Conservation (phyloP, 768 basidiomycete species). For the Psilocybe sp. region DNA sequence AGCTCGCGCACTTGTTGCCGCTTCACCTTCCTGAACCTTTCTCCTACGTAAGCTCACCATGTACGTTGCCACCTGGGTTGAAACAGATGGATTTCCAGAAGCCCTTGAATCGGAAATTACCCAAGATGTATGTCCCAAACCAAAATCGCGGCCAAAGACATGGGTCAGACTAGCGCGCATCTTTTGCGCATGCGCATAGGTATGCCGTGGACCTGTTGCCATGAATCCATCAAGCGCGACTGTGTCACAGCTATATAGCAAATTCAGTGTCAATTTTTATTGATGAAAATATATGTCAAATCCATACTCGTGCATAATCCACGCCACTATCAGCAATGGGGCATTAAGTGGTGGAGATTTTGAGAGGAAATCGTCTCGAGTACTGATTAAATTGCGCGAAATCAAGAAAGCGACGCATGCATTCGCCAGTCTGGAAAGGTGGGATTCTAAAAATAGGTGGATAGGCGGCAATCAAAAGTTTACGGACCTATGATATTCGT, state of each 20-base stretch:
- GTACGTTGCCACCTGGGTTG: slow-evolving; percentile 11
- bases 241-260: slow-evolving; percentile 11
- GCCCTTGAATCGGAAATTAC: slow-evolving; percentile 3
- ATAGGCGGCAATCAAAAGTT: neutral
- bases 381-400: neutral
- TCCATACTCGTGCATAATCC: slow-evolving; percentile 1
- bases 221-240: slow-evolving; percentile 10
- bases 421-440: neutral
- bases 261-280: neutral
- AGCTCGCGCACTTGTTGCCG: slow-evolving; percentile 14
- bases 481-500: neutral
- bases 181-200: slow-evolving; percentile 33
- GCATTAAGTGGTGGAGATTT: neutral
- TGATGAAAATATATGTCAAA: neutral
- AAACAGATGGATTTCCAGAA: slow-evolving; percentile 15
- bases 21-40: slow-evolving; percentile 11
- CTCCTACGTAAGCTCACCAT: slow-evolving; percentile 13
- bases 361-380: neutral
- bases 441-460: neutral
- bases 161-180: slow-evolving; percentile 29
- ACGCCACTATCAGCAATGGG: neutral
- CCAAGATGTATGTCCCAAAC: slow-evolving; percentile 26
- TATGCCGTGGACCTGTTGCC: slow-evolving; percentile 3
- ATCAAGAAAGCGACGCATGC: neutral
- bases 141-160: slow-evolving; percentile 22